These are phyloP conservation scores for Bruguiera sexangula DNA, from an alignment of 345 rosid genomes.

Conservation along the genomic window DNA sequence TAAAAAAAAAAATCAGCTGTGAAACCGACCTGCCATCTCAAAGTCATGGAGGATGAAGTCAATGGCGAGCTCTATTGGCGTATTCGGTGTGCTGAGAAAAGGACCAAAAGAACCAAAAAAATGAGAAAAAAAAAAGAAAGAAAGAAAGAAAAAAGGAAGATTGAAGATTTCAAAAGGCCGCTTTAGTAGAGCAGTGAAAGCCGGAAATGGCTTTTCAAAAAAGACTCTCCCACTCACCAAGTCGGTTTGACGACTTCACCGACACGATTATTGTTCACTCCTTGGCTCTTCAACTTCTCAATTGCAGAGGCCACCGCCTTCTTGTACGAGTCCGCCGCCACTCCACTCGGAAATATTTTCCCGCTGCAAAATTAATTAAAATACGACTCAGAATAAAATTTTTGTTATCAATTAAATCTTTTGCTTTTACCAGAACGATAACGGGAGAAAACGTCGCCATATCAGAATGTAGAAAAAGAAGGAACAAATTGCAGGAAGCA, in stretches of 20 bases:
- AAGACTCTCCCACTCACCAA: slow-evolving; percentile 36
- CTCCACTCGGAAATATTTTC: slow-evolving; percentile 69
- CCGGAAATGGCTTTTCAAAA: neutral
- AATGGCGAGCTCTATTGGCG: slow-evolving; percentile 97
- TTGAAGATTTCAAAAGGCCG: no score
- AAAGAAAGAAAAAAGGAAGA: no score
- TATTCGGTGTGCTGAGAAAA: slow-evolving; percentile 50
- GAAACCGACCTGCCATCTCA: slow-evolving; percentile 91
- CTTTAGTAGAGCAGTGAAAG: neutral
- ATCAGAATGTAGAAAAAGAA: neutral
- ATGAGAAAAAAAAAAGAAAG: neutral
- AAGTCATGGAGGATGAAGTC: slow-evolving; percentile 98
- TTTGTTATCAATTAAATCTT: neutral
- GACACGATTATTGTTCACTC: slow-evolving; percentile 33
- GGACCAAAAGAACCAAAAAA: neutral
- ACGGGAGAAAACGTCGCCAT: neutral
- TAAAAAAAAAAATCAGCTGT: neutral
- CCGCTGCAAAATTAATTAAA: slow-evolving; percentile 47
- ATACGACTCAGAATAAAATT: neutral
- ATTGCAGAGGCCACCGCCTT: slow-evolving; percentile 87
- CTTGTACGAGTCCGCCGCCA: slow-evolving; percentile 85
- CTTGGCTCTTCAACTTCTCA: slow-evolving; percentile 48
- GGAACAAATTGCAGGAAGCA: neutral
- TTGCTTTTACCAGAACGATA: no score
- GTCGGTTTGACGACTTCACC: slow-evolving; percentile 44